These are phyloP conservation scores for Draba incana DNA, from an alignment of 345 rosid genomes.

Conservation along the genomic window DNA sequence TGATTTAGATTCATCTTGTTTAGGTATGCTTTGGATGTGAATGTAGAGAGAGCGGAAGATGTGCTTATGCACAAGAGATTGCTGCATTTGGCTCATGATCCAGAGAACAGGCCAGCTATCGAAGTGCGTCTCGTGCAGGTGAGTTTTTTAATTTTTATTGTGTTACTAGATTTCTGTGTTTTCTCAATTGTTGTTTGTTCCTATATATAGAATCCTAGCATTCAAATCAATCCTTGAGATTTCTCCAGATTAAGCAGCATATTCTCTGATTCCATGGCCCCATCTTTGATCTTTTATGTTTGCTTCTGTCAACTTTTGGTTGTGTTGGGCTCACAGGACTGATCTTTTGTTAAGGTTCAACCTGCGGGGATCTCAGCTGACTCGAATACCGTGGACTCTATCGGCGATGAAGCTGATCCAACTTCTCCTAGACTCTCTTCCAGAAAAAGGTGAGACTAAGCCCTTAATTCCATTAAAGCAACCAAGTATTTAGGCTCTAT, in stretches of 20 bases:
- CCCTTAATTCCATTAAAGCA: conserved; percentile 4
- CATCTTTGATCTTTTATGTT: conserved; percentile 22
- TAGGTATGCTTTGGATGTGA: conserved; percentile 97
- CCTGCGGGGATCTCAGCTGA: conserved; percentile 53
- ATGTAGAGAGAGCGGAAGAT: conserved; percentile 95
- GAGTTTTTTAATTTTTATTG: conserved; percentile 7
- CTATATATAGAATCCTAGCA: neutral
- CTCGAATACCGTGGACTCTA: conserved; percentile 45
- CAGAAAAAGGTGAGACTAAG: conserved; percentile 51
- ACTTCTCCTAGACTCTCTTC: conserved; percentile 39
- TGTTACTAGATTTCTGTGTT: neutral
- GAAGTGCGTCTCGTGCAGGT: conserved; percentile 69
- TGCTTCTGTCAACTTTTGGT: conserved; percentile 25
- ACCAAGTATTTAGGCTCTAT: neutral
- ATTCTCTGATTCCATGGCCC: conserved; percentile 10
- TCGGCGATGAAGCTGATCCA: conserved; percentile 37
- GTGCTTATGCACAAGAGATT: conserved; percentile 73
- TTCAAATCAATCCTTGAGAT: neutral
- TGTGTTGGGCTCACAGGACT: conserved; percentile 43
- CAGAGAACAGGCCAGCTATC: conserved; percentile 37
- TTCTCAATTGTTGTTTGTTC: neutral
- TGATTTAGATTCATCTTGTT: conserved; percentile 5
- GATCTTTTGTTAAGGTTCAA: conserved; percentile 63
- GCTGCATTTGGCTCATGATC: conserved; percentile 42
- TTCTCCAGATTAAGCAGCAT: neutral